Conservation (phyloP, 257 asterid species). For the Przewalskia tangutica region DNA sequence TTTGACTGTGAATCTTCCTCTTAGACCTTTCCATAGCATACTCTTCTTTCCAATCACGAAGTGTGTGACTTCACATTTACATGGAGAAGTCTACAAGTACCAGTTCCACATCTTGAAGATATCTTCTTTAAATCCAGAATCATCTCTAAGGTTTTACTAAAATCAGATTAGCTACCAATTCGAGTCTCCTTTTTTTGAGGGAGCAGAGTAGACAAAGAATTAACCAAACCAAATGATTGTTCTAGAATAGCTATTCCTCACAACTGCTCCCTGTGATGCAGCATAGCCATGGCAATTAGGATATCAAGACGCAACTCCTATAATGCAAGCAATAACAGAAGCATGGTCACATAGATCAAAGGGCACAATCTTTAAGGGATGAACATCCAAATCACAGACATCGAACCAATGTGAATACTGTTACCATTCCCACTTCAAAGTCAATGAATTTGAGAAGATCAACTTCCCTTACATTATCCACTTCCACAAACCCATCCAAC, state of each 20-base stretch:
- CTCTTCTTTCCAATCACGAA: not conserved
- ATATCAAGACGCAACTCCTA: not conserved
- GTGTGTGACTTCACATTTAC: not conserved
- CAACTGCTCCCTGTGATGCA: not conserved
- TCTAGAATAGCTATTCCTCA: not conserved
- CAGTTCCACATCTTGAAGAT: not conserved
- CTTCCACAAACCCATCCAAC: not conserved
- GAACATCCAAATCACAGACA: not conserved
- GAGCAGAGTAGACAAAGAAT: not conserved
- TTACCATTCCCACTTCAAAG: not conserved
- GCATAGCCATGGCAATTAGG: not conserved
- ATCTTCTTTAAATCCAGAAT: not conserved
- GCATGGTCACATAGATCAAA: not conserved
- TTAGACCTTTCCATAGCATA: not conserved
- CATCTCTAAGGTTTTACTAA: not conserved
- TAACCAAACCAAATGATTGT: not conserved
- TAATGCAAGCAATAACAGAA: not conserved
- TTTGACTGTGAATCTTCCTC: not conserved
- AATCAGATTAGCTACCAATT: not conserved
- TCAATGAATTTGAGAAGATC: not conserved
- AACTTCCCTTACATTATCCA: not conserved
- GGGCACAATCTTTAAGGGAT: not conserved
- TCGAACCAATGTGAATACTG: not conserved
- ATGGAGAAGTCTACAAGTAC: not conserved
- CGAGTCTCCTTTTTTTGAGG: not conserved